phyloP scores from a whole-genome alignment of 2,329 filamentous ascomycete genomes.

The Aquanectria penicillioides region DNA sequence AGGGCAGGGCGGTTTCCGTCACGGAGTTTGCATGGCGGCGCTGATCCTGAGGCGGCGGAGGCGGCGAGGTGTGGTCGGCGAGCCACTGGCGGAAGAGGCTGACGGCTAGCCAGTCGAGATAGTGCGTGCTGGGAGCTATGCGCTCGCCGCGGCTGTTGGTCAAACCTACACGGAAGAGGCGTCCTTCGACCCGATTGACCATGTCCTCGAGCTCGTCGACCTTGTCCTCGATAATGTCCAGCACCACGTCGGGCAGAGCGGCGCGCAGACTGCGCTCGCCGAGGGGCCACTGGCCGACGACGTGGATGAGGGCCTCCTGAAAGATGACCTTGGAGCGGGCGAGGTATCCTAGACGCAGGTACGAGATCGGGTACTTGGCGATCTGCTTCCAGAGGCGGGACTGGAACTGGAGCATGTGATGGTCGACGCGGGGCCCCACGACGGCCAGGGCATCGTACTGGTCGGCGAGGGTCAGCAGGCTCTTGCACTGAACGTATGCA shows the following conservation, averaged over 20 bases:
- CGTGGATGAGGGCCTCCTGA: constrained; percentile 88
- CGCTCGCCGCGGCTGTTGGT: constrained; percentile 84
- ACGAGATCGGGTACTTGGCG: constrained; percentile 93
- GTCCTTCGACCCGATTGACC: constrained; percentile 81
- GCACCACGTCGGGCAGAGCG: constrained; percentile 76
- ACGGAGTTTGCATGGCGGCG: constrained; percentile 43
- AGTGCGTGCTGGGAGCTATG: constrained; percentile 80
- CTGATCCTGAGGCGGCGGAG: constrained; percentile 44
- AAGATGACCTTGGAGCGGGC: constrained; percentile 86
- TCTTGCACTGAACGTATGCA: constrained; percentile 94
- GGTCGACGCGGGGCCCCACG: constrained; percentile 89
- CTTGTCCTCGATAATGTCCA: constrained; percentile 95
- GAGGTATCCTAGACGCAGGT: constrained; percentile 88
- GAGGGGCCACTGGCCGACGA: constrained; percentile 92
- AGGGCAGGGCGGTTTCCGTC: constrained; percentile 47
- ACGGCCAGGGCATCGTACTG: constrained; percentile 92
- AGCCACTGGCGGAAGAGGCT: constrained; percentile 93
- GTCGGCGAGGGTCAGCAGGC: constrained; percentile 87
- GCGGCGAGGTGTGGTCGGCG: constrained; percentile 86
- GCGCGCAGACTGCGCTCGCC: constrained; percentile 81
- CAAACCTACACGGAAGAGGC: constrained; percentile 83
- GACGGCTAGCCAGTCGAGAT: constrained; percentile 89
- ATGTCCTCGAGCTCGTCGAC: constrained; percentile 90
- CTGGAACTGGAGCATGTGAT: constrained; percentile 93
- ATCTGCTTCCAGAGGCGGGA: constrained; percentile 94